A percentile compares a stretch with the other conserved stretches of the same genome.
phyloP scores from a whole-genome alignment of 2,329 filamentous ascomycete genomes.

The Sclerotinia spermophila region DNA sequence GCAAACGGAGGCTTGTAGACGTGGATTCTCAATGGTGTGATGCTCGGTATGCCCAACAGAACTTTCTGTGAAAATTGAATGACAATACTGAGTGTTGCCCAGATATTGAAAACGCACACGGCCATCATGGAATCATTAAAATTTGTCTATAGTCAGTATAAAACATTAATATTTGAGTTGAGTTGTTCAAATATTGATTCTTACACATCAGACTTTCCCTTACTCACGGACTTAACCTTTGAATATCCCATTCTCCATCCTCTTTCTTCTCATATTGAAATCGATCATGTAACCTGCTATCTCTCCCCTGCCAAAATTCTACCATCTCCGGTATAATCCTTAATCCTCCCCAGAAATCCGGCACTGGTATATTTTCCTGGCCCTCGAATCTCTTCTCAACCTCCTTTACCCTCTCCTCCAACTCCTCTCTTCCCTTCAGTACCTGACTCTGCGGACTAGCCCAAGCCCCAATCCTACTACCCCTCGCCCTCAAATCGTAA shows the following conservation, averaged over 20 bases:
- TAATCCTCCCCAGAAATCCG: conserved; percentile 91
- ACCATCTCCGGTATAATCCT: conserved; percentile 79
- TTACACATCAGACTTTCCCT: background rate
- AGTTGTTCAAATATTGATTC: background rate
- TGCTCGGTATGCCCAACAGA: background rate
- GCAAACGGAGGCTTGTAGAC: background rate
- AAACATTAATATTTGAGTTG: background rate
- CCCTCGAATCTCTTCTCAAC: conserved; percentile 72
- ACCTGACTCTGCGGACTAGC: conserved; percentile 84
- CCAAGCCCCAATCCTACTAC: conserved; percentile 86
- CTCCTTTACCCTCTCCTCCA: conserved; percentile 76
- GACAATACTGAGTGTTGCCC: background rate
- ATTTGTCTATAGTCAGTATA: background rate
- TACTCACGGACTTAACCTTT: conserved; percentile 66
- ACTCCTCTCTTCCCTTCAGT: conserved; percentile 63
- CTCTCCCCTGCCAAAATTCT: conserved; percentile 95
- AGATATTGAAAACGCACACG: background rate
- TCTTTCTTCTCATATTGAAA: conserved; percentile 74
- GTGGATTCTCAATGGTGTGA: background rate
- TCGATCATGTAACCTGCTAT: conserved; percentile 87
- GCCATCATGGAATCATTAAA: background rate
- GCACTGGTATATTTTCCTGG: conserved; percentile 77
- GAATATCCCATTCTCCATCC: conserved; percentile 58
- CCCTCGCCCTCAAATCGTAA: conserved; percentile 67
- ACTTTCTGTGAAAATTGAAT: background rate